Base-by-base conservation (phyloP, 2,329 filamentous ascomycete species). In the Aspergillus sp. region DNA sequence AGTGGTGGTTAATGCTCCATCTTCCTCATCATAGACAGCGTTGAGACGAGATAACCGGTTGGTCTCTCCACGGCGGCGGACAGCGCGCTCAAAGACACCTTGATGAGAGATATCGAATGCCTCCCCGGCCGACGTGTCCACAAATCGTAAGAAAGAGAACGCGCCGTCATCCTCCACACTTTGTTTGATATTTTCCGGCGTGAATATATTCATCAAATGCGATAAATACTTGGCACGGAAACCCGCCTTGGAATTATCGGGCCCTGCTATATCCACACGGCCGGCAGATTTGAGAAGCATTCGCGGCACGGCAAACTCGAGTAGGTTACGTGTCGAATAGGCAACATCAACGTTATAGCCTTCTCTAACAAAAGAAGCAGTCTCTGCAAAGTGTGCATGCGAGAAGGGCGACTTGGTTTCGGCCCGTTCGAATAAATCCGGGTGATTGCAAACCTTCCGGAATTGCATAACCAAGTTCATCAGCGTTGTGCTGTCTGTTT, bases 381-480 rank as follows among this genome's bases (percentile, higher is more conserved):
- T 97, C 79, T 99, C 95, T 14, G 93, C 95, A 75, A 93, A 99
- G 72, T 89, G 86, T n/a, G 87, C 86, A 66, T 89, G 87, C 1
- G 91, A 89, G 68, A 93, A 88, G 0, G 95, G 91, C 8, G 93
- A 96, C 23, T 85, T 88, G 8, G 91, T 96, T 60, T 98, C 93
- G 9, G 93, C 93, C 46, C 95, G 89, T 75, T 99, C 93, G 66
- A 99, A 99, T 35, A 99, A 78, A 76, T 99, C 95, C 0, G 95
- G 95, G 72, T 99, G 95, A 71, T 99, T 99, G 80, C 95, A 99
- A 57, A 99, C 95, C 78, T 99, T 99, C 68, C 95, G 87, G 84
- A 99, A 99, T 77, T 99, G 95, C 95, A 99, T 99, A 62, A 99
- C 95, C 64, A 99, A 82, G 75, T 99, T 99, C 95, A 99, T 98